Evolutionary conservation across 2,329 filamentous ascomycete species (phyloP).

Genomic region (Didymellaceae sp.): DNA sequence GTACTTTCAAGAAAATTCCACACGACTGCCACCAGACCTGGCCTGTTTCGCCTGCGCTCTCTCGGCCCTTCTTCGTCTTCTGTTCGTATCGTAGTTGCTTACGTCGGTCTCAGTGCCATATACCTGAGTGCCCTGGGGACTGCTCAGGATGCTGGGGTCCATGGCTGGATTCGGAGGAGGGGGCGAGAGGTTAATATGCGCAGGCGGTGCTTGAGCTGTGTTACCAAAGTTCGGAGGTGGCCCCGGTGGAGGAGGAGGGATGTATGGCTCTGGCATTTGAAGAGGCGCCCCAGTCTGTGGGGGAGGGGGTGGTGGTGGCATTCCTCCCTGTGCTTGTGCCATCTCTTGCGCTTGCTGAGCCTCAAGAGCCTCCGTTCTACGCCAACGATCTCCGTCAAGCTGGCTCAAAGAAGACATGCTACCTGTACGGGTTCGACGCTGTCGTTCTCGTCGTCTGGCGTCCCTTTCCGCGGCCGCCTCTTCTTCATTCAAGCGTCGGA

Average conservation of each 20-base stretch:
- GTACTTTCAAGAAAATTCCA: slow-evolving; percentile 47
- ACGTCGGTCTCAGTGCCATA: slow-evolving; percentile 49
- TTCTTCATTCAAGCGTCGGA: slow-evolving; percentile 66
- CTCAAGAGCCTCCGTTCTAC: slow-evolving; percentile 48
- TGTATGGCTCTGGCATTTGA: slow-evolving; percentile 39
- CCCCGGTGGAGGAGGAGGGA: slow-evolving; percentile 42
- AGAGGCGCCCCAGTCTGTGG: slow-evolving; percentile 33
- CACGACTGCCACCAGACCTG: slow-evolving; percentile 44
- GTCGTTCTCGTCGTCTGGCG: slow-evolving; percentile 57
- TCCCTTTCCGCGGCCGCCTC: slow-evolving; percentile 67
- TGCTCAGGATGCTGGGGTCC: slow-evolving; percentile 44
- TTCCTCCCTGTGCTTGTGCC: slow-evolving; percentile 23
- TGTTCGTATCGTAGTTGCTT: slow-evolving; percentile 49
- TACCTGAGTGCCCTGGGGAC: slow-evolving; percentile 42
- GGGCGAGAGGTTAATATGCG: slow-evolving; percentile 34
- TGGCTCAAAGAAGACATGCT: slow-evolving; percentile 50
- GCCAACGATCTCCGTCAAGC: slow-evolving; percentile 48
- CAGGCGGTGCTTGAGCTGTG: slow-evolving; percentile 11
- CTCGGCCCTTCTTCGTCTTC: slow-evolving; percentile 48
- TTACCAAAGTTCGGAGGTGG: slow-evolving; percentile 32
- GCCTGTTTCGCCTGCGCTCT: slow-evolving; percentile 48
- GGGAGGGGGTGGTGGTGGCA: slow-evolving; percentile 24
- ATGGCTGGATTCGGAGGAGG: slow-evolving; percentile 45
- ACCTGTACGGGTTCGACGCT: slow-evolving; percentile 46
- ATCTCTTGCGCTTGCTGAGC: slow-evolving; percentile 43